Base-by-base conservation (phyloP, 2,329 filamentous ascomycete species). In the Rhinocladiella similis region DNA sequence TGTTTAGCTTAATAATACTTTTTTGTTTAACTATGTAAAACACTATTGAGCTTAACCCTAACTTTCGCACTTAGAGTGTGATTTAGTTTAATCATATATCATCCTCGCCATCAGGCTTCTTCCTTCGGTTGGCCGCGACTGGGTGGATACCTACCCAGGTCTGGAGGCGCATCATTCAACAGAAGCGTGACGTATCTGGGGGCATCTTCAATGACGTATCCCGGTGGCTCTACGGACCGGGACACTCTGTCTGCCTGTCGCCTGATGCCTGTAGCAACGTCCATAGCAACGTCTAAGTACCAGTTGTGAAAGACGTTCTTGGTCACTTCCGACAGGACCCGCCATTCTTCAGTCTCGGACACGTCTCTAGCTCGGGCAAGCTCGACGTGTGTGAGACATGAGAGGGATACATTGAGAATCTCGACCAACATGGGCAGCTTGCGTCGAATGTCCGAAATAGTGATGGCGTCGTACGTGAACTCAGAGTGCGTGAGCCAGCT, bases 361-460 rank as follows among this genome's bases (percentile, higher is more conserved):
- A 43, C 36, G 14, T 46, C 56, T 41, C 50, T 52, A 33, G 59
- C 59, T 45, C 59, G 50, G 14, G 59, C 56, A 18, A 62, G 53
- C 35, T 62, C 59, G 41, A 56, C 59, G 27, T 62, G 59, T 3
- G 59, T 62, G 33, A 62, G 53, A 29, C 56, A 59, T 9, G 59
- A 62, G 7, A 62, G 59, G 36, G 59, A 62, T 13, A 62, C 59
- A 29, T 62, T 62, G 43, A 62, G 59, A 18, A 49, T 62, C 39
- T 62, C 59, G n/a, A 59, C 59, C 48, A 62, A 47, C 59, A 62
- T 62, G 5, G 59, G 59, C 36, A 62, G 35, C 50, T 62, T 62
- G 14, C 59, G 14, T 47, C 59, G 50, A 20, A 62, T 59, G 22
- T 62, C 59, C 20, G 57, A 56, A n/a, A 62, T 52, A 10, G 59